phyloP scores from a whole-genome alignment of 2,329 filamentous ascomycete genomes.

The Sphaerulina populicola region DNA sequence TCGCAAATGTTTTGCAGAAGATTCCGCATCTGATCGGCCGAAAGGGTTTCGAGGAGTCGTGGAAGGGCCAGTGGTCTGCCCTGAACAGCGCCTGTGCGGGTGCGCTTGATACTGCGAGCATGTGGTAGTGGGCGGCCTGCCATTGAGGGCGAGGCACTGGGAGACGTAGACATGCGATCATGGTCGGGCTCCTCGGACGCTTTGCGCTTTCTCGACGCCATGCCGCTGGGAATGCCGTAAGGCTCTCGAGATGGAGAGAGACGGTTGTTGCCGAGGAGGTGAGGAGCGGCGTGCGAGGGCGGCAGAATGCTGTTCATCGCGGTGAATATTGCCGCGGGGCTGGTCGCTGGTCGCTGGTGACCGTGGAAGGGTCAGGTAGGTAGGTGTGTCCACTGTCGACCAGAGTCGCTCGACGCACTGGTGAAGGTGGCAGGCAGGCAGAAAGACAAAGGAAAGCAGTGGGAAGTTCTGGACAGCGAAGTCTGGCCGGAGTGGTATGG shows the following conservation, averaged over 20 bases:
- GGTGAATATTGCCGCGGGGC: constrained; percentile 2
- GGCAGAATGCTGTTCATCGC: constrained; percentile 55
- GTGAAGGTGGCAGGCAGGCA: background rate
- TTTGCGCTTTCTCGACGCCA: constrained; percentile 67
- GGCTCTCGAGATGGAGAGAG: constrained; percentile 48
- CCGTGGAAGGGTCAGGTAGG: background rate
- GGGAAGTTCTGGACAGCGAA: background rate
- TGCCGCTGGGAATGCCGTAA: constrained; percentile 30
- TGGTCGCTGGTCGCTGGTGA: background rate
- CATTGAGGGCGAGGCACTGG: constrained; percentile 69
- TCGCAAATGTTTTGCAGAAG: constrained; percentile 89
- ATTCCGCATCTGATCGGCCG: constrained; percentile 71
- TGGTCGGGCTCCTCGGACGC: constrained; percentile 61
- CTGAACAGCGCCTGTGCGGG: constrained; percentile 56
- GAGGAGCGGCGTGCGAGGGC: constrained; percentile 52
- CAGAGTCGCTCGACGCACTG: background rate
- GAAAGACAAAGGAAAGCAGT: background rate
- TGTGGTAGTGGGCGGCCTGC: constrained; percentile 54
- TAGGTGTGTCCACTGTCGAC: background rate
- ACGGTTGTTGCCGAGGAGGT: constrained; percentile 53
- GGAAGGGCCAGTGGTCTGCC: constrained; percentile 58
- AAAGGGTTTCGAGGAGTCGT: constrained; percentile 88
- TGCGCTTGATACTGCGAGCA: constrained; percentile 56
- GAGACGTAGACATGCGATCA: constrained; percentile 85
- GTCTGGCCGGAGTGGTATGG: background rate